Base-by-base conservation (phyloP, 495 filamentous ascomycete genomes). In the Hyphodiscus hymeniophilus region DNA sequence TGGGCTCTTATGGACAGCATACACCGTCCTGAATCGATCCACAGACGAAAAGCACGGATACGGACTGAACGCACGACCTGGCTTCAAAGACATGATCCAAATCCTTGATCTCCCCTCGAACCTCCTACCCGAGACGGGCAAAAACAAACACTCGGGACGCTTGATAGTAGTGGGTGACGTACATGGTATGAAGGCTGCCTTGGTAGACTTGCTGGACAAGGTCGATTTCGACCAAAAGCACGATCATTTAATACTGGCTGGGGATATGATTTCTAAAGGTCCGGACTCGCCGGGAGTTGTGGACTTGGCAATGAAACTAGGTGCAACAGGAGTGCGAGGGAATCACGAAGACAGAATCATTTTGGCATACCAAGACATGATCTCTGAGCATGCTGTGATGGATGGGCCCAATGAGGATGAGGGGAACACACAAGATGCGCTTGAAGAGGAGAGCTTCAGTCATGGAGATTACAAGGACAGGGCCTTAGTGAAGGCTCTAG, bases 291-390 rank as follows among this genome's bases (percentile, higher is more conserved):
- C 66, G 1, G 87, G 85, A 23, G 88, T 95, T 0, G 71, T 98
- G 23, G 77, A 87, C 46, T 64, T 89, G 13, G 85, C 81, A 10
- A 80, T 82, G 48, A 60, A 71, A 12, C 63, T 86, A 21, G 73
- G 72, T 13, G 91, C 91, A 2, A 82, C 80, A 24, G 85, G 77
- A 47, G 88, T 96, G 1, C 80, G 92, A 21, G 92, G 92, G 12
- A 97, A 98, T 66, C 89, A 96, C 63, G 92, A 98, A 59, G 88
- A 98, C 57, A 73, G 80, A 8, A 72, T 95, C 11, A 68, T 94
- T 16, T 67, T 77, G 4, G 60, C 73, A 11, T 65, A 55, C 7
- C 15, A 22, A 12, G 48, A 50, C 21, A 52, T 58, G 51, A 28
- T 34, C 1, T 22, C 74, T 12, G 66, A 66, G 22, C 64, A 76